Evolutionary conservation across 1,284 basidiomycete genomes (phyloP), one percentile per base, ranked within the genome.

Genomic region (Laetiporus sulphureus): DNA sequence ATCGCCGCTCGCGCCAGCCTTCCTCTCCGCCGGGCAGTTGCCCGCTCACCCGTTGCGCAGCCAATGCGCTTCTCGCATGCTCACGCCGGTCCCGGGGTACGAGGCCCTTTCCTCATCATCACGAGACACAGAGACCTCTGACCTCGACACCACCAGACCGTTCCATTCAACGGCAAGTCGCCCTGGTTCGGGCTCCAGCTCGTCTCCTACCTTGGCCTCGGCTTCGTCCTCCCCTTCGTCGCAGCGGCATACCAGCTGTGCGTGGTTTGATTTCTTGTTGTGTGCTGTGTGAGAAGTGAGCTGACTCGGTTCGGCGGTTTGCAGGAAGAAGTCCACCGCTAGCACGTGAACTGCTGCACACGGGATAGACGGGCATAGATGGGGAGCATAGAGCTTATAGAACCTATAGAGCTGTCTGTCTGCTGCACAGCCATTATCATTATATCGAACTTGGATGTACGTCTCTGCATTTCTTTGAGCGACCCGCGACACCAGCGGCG

Each of bases 181-280:
- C 49, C 61, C 3, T n/a, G n/a, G n/a, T 87, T 84, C 51, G 85
- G 66, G 12, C 33, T 67, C 46, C 88, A 86, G 63, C 54, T 84
- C 32, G 54, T 61, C 19, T 47, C 64, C 11, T 84, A 75, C 61
- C 66, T 87, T 42, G 32, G 62, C 12, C 42, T 63, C 15, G 84
- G 84, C 16, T 85, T 87, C 58, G 60, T 70, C 44, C 72, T 87
- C 48, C 85, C 85, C 23, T 78, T 86, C 59, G 49, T 72, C 44
- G 83, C 83, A 3, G 65, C 75, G 7, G 61, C 55, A 27, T 78
- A 72, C 56, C 83, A 86, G 62, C 50, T 88, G 85, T 89, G 54
- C 51, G 85, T 54, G 19, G 33, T 19, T 32, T 27, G 16, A 18
- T 33, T 36, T 12, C 12, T 6, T 31, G 21, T 21, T 13, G 16